These are phyloP conservation scores for Scutellaria baicalensis DNA, from an alignment of 257 asterid genomes.

Conservation along the genomic window DNA sequence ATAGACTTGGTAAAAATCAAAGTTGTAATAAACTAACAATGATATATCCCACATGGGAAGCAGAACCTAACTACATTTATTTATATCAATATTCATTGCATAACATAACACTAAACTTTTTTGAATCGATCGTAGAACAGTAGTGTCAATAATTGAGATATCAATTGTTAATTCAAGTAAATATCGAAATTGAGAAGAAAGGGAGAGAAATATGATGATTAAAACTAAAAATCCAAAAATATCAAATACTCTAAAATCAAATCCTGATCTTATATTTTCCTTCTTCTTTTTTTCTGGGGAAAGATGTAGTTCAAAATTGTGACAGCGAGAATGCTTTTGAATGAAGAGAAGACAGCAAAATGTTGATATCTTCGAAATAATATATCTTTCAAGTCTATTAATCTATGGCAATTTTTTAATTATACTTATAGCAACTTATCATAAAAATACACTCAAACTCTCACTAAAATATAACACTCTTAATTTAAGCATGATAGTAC, in stretches of 20 bases:
- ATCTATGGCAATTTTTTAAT: not conserved
- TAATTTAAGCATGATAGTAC: too few species aligned
- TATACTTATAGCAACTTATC: too few species aligned
- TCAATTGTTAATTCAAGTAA: too few species aligned
- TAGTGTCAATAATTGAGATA: too few species aligned
- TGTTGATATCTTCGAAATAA: constrained; percentile 6
- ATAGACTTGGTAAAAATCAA: not conserved
- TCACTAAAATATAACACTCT: too few species aligned
- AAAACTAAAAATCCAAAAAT: too few species aligned
- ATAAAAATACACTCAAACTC: too few species aligned
- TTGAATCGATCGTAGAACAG: not conserved
- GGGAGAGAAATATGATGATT: not conserved
- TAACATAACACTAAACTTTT: not conserved
- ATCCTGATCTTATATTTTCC: not conserved
- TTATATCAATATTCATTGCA: not conserved
- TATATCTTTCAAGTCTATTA: not conserved
- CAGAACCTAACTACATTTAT: constrained; percentile 2
- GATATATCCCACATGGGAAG: constrained; percentile 24
- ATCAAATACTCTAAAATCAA: not conserved
- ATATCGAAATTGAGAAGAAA: too few species aligned
- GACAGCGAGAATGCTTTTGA: constrained; percentile 19
- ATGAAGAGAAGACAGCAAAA: constrained; percentile 25
- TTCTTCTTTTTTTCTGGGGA: not conserved
- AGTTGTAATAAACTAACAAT: not conserved
- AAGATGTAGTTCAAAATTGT: constrained; percentile 4